Conservation (phyloP, 176 grass and related monocot genomes). For the Zoysia pacifica region DNA sequence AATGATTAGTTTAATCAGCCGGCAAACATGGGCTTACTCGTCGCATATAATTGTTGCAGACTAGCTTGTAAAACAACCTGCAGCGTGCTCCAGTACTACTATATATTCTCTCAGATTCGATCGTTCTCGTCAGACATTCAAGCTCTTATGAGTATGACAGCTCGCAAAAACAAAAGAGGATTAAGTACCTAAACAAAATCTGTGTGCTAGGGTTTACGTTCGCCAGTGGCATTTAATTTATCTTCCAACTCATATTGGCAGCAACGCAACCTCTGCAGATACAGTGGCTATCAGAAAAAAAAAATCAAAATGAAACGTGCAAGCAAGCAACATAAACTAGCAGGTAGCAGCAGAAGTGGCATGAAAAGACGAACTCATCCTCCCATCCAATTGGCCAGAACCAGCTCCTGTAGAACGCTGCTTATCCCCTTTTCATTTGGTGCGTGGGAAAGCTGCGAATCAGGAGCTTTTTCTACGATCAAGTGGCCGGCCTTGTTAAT, state of each 20-base stretch:
- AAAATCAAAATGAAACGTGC: too few relatives aligned
- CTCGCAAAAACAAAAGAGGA: too few relatives aligned
- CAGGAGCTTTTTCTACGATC: constrained; percentile 23
- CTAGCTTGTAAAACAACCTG: neutral
- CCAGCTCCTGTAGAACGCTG: constrained; percentile 17
- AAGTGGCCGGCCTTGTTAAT: constrained; percentile 5
- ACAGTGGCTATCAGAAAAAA: too few relatives aligned
- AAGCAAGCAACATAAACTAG: neutral
- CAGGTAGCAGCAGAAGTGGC: neutral
- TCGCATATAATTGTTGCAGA: neutral
- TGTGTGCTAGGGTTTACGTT: too few relatives aligned
- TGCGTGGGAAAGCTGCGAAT: constrained; percentile 35
- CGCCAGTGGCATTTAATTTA: neutral
- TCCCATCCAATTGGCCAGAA: constrained; percentile 25
- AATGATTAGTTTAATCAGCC: constrained; percentile 10
- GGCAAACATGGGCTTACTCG: constrained; percentile 6
- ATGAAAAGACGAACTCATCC: constrained; percentile 59
- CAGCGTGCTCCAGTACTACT: neutral
- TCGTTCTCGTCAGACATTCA: too few relatives aligned
- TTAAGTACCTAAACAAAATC: too few relatives aligned
- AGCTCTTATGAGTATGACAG: neutral
- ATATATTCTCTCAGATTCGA: neutral
- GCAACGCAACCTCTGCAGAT: neutral
- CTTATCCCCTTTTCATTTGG: constrained; percentile 28
- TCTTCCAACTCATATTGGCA: neutral